These are phyloP conservation scores for Suhomyces wounanorum DNA, from an alignment of 1,139 yeast genomes.

Conservation along the genomic window DNA sequence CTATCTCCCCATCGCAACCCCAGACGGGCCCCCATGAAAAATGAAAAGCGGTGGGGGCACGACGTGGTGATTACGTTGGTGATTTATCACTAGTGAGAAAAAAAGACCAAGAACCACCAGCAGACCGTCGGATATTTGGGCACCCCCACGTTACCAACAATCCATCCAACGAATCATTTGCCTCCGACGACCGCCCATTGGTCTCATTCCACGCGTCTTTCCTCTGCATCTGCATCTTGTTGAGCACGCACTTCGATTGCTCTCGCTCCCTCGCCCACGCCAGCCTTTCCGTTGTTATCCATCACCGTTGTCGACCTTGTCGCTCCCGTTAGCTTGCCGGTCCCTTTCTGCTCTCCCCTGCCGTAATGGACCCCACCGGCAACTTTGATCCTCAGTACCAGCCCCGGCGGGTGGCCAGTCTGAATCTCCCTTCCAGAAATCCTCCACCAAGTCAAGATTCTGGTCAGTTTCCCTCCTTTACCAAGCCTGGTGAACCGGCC, in stretches of 20 bases:
- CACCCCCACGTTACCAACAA: neutral
- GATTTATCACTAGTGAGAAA: constrained; percentile 6
- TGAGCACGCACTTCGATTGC: constrained; percentile 1
- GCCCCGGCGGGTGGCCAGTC: constrained; percentile 12
- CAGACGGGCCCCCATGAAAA: constrained; percentile 1
- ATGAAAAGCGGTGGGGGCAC: constrained; percentile 2
- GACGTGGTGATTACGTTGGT: constrained; percentile 3
- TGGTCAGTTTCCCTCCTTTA: neutral
- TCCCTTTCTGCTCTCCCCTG: neutral
- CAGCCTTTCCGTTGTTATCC: neutral
- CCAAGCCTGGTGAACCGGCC: constrained; percentile 52
- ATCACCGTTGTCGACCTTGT: neutral
- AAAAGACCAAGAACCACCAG: constrained; percentile 2
- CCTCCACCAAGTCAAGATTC: neutral
- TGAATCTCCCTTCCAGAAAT: constrained; percentile 7
- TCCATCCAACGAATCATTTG: neutral
- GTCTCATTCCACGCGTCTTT: neutral
- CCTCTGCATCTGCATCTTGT: neutral
- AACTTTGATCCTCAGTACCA: constrained; percentile 9
- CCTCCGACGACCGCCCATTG: neutral
- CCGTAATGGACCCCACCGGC: constrained; percentile 9
- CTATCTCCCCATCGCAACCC: neutral
- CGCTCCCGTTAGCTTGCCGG: neutral
- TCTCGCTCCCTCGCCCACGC: constrained; percentile 1
- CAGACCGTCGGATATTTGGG: constrained; percentile 2